Base-by-base conservation (phyloP, 1,284 basidiomycete genomes). In the Pseudozyma thailandica region DNA sequence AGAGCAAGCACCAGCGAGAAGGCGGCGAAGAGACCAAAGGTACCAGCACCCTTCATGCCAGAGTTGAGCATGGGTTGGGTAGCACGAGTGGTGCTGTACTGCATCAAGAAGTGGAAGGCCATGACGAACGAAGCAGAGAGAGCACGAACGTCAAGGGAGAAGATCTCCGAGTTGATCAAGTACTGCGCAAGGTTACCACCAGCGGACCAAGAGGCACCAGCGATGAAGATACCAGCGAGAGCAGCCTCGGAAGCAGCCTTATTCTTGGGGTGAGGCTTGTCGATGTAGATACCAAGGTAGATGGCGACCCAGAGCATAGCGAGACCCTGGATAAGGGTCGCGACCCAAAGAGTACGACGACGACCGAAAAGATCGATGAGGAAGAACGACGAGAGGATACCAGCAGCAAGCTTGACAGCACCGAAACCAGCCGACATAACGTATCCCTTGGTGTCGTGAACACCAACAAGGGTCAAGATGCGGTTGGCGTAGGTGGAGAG, bases 141-240 rank as follows among this genome's bases (percentile, higher is more conserved):
- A 2, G 68, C 62, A 44, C 68, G 68, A 15, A 72, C 68, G 41
- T 64, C 62, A 8, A 72, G 62, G 38, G 45, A 48, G 54, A 72
- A 65, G 53, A 72, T 72, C 28, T 72, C 68, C 31, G 57, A 57
- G 57, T 65, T 65, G 58, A 72, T 65, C 9, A 72, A 58, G 58
- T 72, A 72, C 51, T 72, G 68, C 2, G 68, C 68, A 3, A 72
- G 58, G 51, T 72, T 72, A 35, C 68, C 68, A 55, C 68, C 68
- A 1, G 68, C 68, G 1, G 57, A 61, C 61, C 61, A 72, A 1
- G 68, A 56, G 18, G 68, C 68, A 49, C 68, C 68, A 25, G 62
- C 62, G 45, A 72, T 61, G 43, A 72, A 72, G 62, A 65, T 72
- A 25, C 58, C 49, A 9, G 59, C 63, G 16, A 66, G 33, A 4